Percentiles rank a stretch among this genome's conserved stretches.
Conservation (phyloP, 1,284 basidiomycete species). For the Melampsora americana region DNA sequence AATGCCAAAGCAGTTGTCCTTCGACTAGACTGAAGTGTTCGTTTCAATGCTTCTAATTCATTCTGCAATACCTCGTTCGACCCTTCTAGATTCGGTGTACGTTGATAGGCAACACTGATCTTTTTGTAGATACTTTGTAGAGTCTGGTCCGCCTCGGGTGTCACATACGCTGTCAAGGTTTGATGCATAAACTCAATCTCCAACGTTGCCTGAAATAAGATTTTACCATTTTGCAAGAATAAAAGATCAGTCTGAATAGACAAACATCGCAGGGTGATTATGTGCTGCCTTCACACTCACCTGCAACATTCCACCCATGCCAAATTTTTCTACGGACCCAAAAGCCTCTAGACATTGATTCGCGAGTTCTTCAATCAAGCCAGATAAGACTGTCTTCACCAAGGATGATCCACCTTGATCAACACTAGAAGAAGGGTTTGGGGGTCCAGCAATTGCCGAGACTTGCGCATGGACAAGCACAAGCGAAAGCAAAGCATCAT, state of each 20-base stretch:
- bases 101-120: slow-evolving; percentile 84
- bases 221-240: too few relatives aligned
- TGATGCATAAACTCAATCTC: slow-evolving; percentile 95
- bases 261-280: too few relatives aligned
- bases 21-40: slow-evolving; percentile 77
- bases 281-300: slow-evolving; percentile 58
- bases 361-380: slow-evolving; percentile 77
- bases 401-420: slow-evolving; percentile 55
- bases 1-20: slow-evolving; percentile 91
- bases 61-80: slow-evolving; percentile 65
- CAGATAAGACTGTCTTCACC: slow-evolving; percentile 74
- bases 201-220: too few relatives aligned
- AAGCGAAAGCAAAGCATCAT: slow-evolving; percentile 77
- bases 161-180: slow-evolving; percentile 82
- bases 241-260: too few relatives aligned
- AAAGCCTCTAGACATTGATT: slow-evolving; percentile 78
- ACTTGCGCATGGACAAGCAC: slow-evolving; percentile 92
- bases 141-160: slow-evolving; percentile 70
- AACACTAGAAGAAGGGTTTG: slow-evolving; percentile 6
- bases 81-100: slow-evolving; percentile 60
- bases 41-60: slow-evolving; percentile 88
- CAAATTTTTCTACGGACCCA: slow-evolving; percentile 78
- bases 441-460: slow-evolving; percentile 67
- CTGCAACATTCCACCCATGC: slow-evolving; percentile 96
- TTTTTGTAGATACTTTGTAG: slow-evolving; percentile 88